Conservation (phyloP, 768 basidiomycete species). For the Pulveroboletus sp. region DNA sequence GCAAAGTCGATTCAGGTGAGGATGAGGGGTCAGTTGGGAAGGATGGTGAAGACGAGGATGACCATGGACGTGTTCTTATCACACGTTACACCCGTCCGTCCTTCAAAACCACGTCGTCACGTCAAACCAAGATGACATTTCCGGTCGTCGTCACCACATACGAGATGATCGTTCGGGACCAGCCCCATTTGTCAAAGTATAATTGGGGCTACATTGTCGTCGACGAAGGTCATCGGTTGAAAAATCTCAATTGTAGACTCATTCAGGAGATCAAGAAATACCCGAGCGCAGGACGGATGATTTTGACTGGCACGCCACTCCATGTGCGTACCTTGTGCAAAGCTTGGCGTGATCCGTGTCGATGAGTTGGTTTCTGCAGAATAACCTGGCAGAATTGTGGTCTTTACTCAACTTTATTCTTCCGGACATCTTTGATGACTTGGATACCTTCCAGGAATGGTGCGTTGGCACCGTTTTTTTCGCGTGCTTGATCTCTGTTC, state of each 20-base stretch:
- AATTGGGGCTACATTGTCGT: constrained; percentile 93
- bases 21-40: constrained; percentile 10
- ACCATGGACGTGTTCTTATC: constrained; percentile 16
- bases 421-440: constrained; percentile 87
- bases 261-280: constrained; percentile 90
- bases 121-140: constrained; percentile 41
- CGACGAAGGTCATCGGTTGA: constrained; percentile 91
- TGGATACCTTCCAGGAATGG: constrained; percentile 90
- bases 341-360: not conserved
- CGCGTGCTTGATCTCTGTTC: not conserved
- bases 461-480: constrained; percentile 25
- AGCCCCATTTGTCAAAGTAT: constrained; percentile 57
- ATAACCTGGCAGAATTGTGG: constrained; percentile 94
- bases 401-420: constrained; percentile 93
- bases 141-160: constrained; percentile 89
- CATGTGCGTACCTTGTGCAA: constrained; percentile 53
- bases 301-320: constrained; percentile 93
- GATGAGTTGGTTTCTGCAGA: constrained; percentile 45
- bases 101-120: not conserved
- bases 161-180: constrained; percentile 87
- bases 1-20: constrained; percentile 12
- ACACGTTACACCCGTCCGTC: constrained; percentile 12
- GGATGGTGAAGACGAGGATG: constrained; percentile 11
- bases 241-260: constrained; percentile 89
- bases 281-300: constrained; percentile 78